phyloP scores from a whole-genome alignment of 441 rosid species.

The Gossypium trilobum region DNA sequence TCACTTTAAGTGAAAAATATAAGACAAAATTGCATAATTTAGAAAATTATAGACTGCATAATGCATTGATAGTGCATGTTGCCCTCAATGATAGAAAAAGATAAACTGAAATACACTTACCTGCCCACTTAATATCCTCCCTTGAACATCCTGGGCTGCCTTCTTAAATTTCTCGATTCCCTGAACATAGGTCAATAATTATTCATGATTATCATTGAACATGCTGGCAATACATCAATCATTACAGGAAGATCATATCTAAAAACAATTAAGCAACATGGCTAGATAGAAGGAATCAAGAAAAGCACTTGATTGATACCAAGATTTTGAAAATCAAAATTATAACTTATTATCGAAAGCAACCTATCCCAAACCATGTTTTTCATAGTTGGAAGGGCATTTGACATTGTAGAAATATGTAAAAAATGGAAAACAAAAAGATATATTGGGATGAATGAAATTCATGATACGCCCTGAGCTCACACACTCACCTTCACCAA shows the following conservation, averaged over 20 bases:
- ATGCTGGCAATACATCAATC: conserved; percentile 2
- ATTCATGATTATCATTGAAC: background rate
- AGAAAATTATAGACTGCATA: background rate
- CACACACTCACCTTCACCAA: conserved; percentile 60
- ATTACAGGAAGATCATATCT: conserved; percentile 6
- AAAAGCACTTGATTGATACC: background rate
- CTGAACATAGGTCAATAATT: conserved; percentile 29
- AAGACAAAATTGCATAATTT: background rate
- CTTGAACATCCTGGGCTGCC: conserved; percentile 74
- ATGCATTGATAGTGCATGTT: background rate
- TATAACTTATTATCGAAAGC: background rate
- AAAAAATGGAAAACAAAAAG: background rate
- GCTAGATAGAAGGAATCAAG: background rate
- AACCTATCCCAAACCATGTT: background rate
- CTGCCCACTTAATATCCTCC: conserved; percentile 70
- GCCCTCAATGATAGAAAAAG: background rate
- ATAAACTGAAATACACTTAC: conserved; percentile 22
- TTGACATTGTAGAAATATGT: background rate
- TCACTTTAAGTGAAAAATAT: background rate
- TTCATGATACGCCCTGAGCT: background rate
- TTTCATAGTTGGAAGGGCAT: background rate
- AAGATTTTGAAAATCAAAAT: background rate
- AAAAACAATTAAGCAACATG: background rate
- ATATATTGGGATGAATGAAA: background rate
- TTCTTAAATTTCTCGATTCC: conserved; percentile 94